Evolutionary conservation across 139 green algal species (phyloP).

Genomic region (Tetradesmus obliquus): DNA sequence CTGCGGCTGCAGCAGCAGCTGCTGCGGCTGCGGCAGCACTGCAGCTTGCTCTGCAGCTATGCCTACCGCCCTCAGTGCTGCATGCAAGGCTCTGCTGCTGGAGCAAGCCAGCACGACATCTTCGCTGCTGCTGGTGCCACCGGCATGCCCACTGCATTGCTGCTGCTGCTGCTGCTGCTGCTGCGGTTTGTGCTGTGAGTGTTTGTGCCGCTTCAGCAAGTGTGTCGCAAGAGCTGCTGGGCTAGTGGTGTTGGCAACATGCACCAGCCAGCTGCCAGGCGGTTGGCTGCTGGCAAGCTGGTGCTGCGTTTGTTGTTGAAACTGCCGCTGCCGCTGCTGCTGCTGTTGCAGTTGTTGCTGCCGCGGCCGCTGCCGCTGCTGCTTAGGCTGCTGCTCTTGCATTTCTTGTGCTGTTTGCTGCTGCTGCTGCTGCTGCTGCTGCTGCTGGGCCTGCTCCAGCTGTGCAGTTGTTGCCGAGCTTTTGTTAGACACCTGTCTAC

Average conservation of each 20-base stretch:
- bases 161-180: constrained; percentile 6
- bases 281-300: background rate
- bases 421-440: constrained; percentile 11
- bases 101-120: background rate
- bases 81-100: background rate
- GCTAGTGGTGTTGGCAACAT: background rate
- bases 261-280: background rate
- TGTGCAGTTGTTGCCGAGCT: background rate
- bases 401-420: background rate
- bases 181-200: background rate
- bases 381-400: background rate
- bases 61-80: background rate
- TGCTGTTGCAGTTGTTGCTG: background rate
- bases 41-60: background rate
- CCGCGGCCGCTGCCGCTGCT: background rate
- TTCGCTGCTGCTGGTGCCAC: background rate
- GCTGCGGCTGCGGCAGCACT: background rate
- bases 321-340: background rate
- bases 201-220: background rate
- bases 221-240: background rate
- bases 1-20: constrained; percentile 44
- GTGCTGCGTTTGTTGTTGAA: background rate
- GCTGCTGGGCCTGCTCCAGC: background rate
- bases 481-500: no score
- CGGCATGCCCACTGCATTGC: background rate